Conservation (phyloP, 2,329 filamentous ascomycete genomes). For the Epichloe uncinata region DNA sequence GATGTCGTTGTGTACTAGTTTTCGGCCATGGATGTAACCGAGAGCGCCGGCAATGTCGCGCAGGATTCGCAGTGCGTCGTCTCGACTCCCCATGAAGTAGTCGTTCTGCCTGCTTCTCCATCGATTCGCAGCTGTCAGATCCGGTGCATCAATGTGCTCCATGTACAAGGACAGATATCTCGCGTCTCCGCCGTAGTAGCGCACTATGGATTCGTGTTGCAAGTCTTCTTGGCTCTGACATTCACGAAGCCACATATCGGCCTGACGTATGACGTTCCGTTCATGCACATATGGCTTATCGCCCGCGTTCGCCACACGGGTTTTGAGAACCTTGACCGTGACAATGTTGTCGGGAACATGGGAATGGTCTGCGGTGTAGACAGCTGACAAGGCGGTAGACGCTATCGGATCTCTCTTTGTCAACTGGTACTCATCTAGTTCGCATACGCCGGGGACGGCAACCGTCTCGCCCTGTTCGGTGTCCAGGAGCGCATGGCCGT, state of each 20-base stretch:
- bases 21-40: constrained; percentile 40
- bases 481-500: constrained; percentile 38
- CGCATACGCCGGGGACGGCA: constrained; percentile 34
- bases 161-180: constrained; percentile 47
- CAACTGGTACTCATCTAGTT: constrained; percentile 39
- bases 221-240: constrained; percentile 41
- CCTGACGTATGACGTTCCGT: constrained; percentile 43
- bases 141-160: constrained; percentile 45
- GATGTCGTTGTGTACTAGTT: constrained; percentile 47
- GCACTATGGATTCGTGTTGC: constrained; percentile 43
- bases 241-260: constrained; percentile 47
- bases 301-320: constrained; percentile 26
- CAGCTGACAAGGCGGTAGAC: constrained; percentile 38
- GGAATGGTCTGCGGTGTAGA: constrained; percentile 42
- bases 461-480: constrained; percentile 35
- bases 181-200: constrained; percentile 45
- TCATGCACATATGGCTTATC: constrained; percentile 36
- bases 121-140: constrained; percentile 33
- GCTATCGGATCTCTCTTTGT: constrained; percentile 45
- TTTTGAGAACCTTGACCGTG: constrained; percentile 49
- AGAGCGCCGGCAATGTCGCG: constrained; percentile 40
- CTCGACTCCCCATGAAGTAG: constrained; percentile 34
- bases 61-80: constrained; percentile 39
- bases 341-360: constrained; percentile 39
- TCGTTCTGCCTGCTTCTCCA: constrained; percentile 37